Percentiles rank a stretch among this genome's conserved stretches.
Evolutionary conservation across 345 rosid genomes (phyloP).

Genomic region (Passiflora organensis): DNA sequence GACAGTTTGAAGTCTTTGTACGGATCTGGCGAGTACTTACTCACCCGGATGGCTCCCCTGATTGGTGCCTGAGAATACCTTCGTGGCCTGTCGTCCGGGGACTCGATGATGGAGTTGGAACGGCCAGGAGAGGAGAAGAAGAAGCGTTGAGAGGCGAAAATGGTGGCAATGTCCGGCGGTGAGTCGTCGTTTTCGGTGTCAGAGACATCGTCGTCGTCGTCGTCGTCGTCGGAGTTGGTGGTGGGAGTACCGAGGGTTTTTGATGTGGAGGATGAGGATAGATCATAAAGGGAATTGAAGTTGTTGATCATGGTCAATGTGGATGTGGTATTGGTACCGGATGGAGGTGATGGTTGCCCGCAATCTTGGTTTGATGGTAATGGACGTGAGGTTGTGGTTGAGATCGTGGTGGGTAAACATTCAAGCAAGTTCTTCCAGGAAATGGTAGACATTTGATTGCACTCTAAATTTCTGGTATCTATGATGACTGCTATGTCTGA

Average conservation of each 20-base stretch:
- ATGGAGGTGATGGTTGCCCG: not conserved
- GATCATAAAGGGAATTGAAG: slow-evolving; percentile 38
- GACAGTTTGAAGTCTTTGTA: slow-evolving; percentile 69
- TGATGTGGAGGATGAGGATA: slow-evolving; percentile 29
- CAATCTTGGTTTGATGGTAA: slow-evolving; percentile 23
- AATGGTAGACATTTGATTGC: slow-evolving; percentile 39
- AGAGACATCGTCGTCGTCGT: slow-evolving; percentile 32
- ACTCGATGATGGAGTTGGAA: slow-evolving; percentile 79
- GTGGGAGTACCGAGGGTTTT: slow-evolving; percentile 31
- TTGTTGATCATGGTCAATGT: slow-evolving; percentile 23
- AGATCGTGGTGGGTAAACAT: slow-evolving; percentile 39
- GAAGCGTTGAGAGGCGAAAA: slow-evolving; percentile 83
- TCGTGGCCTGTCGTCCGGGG: slow-evolving; percentile 18
- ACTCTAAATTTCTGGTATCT: slow-evolving; percentile 10
- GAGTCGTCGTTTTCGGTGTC: slow-evolving; percentile 16
- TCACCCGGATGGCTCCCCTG: slow-evolving; percentile 53
- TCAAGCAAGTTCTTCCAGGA: slow-evolving; percentile 60
- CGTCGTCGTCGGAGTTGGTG: slow-evolving; percentile 14
- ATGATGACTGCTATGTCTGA: not conserved
- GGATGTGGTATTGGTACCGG: not conserved
- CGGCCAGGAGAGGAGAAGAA: slow-evolving; percentile 89
- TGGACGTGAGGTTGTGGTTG: slow-evolving; percentile 19
- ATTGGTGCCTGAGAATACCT: slow-evolving; percentile 2
- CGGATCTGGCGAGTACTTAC: slow-evolving; percentile 70
- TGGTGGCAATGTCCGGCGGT: slow-evolving; percentile 55